Base-by-base conservation (phyloP, 2,329 filamentous ascomycete species). In the Metarhizium humberi region DNA sequence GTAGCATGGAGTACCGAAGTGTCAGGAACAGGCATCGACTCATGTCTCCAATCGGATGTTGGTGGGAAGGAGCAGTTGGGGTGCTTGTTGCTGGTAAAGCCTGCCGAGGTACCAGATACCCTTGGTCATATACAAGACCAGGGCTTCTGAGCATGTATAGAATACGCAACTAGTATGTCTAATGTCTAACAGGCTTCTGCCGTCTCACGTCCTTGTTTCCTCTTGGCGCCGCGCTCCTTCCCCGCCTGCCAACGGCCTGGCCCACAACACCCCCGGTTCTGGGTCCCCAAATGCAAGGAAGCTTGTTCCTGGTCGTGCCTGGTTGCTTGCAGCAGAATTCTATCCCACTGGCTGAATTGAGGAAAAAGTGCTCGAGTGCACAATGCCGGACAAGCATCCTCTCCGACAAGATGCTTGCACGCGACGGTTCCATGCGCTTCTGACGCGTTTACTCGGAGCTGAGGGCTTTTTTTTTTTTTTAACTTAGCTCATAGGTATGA, bases 241-340 rank as follows among this genome's bases (percentile, higher is more conserved):
- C 45, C 45, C 45, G 45, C 45, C 45, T 14, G 18, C 45, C 45
- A 48, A 48, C 25, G 40, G 25, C 13, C 25, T 18, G 29, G 16
- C 10, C 11, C 46, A 32, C 45, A 25, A 4, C 20, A 10, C 46
- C 32, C 48, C n/a, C 36, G 20, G 42, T 36, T 29, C 20, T 40
- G 30, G 40, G 48, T 47, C 48, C 11, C 6, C 53, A 2, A 36
- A 40, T 40, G 16, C 53, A 2, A 36, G 20, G 55, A 56, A 52
- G 51, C 51, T 46, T 46, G 51, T 52, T 52, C 51, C 51, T 51
- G 42, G 51, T 38, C 40, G 45, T 53, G 46, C 25, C 30, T 30
- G 40, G 32, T 6, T 20, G 29, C 20, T 36, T 34, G 25, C 36
- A 42, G 13, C 38, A 36, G 29, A n/a, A 11, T 11, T 32, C 45